Evolutionary conservation across 2,329 filamentous ascomycete genomes (phyloP), one percentile per base, ranked within the genome.

Genomic region (Furcasterigmium furcatum): DNA sequence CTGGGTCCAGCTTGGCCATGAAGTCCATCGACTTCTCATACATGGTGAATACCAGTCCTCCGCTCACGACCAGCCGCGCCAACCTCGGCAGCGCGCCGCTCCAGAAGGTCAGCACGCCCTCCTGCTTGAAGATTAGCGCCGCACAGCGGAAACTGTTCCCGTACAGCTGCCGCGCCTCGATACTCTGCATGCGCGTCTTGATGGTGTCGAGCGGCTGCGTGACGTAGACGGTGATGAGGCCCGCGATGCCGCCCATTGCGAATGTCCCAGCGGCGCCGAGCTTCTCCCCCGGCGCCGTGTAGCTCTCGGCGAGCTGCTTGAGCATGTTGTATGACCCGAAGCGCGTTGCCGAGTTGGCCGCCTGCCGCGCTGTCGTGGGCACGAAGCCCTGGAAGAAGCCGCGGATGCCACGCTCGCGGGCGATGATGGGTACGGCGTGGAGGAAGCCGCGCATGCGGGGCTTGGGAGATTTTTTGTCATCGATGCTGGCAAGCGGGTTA

Each of bases 381-480:
- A 95, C 84, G 59, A 99, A 94, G 20, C 94, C 94, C 64, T 97
- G 91, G 78, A 99, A 96, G 76, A 99, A 97, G 41, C 92, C 94
- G 29, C 86, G 80, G 30, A 96, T 62, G 20, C 94, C 94, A 57
- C 92, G 85, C 64, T 99, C 94, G 51, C 87, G 83, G 32, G 84
- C 85, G 51, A 99, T 97, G 48, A 97, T 79, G 44, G 82, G 84
- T 13, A 91, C 87, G 42, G 92, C 94, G 65, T 97, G 88, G 16
- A 97, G 73, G 70, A 99, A 96, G 21, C 94, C 94, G 50, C 84
- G 82, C 82, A 99, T 85, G 14, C 92, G 84, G 27, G 94, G 94
- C 30, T 89, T 88, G 22, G 82, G 75, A 4, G 80, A 78, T 73
- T 99, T 99, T 57, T 88, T 87, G 68, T 99, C 94, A 63, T 99